These are phyloP conservation scores for Exophiala xenobiotica DNA, from an alignment of 2,329 filamentous ascomycete genomes.

Conservation along the genomic window DNA sequence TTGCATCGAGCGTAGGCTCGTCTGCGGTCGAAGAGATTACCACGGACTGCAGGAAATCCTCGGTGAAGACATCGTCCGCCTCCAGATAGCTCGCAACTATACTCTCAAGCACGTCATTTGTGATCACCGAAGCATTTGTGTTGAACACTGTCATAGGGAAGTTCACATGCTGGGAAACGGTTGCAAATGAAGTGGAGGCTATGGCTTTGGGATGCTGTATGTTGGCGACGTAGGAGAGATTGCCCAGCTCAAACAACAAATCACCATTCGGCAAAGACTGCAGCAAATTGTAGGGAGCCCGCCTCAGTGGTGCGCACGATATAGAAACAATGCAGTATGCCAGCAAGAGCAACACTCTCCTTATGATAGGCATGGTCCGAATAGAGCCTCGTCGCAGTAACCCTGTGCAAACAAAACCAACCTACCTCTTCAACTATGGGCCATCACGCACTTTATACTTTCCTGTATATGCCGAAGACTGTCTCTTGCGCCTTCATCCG, in stretches of 20 bases:
- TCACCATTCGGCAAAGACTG: slow-evolving; percentile 5
- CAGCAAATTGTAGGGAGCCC: slow-evolving; percentile 1
- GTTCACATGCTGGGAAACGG: no score
- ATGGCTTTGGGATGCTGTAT: slow-evolving; percentile 4
- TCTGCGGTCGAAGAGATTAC: slow-evolving; percentile 2
- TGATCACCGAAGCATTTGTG: slow-evolving; percentile 4
- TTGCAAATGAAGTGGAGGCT: background rate
- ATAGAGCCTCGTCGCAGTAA: no score
- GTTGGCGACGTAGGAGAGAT: slow-evolving; percentile 4
- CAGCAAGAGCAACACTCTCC: background rate
- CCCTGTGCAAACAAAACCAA: no score
- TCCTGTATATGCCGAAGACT: no score
- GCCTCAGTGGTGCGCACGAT: background rate
- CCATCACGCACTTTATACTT: background rate
- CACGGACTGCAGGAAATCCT: slow-evolving; percentile 7
- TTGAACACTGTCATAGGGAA: slow-evolving; percentile 9
- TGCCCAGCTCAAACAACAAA: slow-evolving; percentile 1
- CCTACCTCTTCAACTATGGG: background rate
- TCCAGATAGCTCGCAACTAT: slow-evolving; percentile 8
- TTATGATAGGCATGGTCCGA: background rate
- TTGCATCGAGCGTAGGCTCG: background rate
- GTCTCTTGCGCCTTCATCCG: background rate
- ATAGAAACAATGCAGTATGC: background rate
- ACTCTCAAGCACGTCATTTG: background rate
- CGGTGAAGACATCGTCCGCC: slow-evolving; percentile 12